phyloP scores from a whole-genome alignment of 106 monocot species.

The Hemerocallis citrina region DNA sequence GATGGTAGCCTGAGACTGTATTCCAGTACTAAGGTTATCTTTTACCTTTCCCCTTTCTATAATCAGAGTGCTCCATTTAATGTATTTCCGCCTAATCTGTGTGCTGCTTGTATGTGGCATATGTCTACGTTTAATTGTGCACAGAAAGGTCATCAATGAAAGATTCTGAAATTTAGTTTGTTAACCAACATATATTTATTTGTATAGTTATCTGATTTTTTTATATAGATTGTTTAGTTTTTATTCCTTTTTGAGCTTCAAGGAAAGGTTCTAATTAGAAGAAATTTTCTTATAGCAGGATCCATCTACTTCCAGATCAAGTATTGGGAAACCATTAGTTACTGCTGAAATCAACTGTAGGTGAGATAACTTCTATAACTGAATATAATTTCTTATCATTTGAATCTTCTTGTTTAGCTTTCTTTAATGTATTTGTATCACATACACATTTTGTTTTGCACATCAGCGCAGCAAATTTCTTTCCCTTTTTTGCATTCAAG shows the following conservation, averaged over 20 bases:
- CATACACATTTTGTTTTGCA: no score
- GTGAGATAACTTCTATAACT: no score
- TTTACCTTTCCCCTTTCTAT: neutral
- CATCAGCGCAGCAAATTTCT: no score
- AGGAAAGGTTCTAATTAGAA: neutral
- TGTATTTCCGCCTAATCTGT: neutral
- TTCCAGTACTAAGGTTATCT: slow-evolving; percentile 37
- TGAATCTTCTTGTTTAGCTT: no score
- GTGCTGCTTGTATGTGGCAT: neutral
- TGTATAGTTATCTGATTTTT: no score
- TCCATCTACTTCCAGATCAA: slow-evolving; percentile 25
- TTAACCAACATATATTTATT: no score
- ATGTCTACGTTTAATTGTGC: neutral
- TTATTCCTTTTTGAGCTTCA: neutral
- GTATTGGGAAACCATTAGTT: no score
- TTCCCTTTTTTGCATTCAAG: no score
- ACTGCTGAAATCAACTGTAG: no score
- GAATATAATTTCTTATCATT: no score
- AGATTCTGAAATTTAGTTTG: neutral
- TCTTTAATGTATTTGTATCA: no score
- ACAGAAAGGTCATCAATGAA: neutral
- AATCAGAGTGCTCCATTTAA: neutral
- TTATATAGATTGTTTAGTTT: no score
- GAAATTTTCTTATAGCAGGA: slow-evolving; percentile 18
- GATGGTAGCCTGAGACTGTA: slow-evolving; percentile 31